Base-by-base conservation (phyloP, 2,329 filamentous ascomycete species). In the Ophiostoma ulmi region DNA sequence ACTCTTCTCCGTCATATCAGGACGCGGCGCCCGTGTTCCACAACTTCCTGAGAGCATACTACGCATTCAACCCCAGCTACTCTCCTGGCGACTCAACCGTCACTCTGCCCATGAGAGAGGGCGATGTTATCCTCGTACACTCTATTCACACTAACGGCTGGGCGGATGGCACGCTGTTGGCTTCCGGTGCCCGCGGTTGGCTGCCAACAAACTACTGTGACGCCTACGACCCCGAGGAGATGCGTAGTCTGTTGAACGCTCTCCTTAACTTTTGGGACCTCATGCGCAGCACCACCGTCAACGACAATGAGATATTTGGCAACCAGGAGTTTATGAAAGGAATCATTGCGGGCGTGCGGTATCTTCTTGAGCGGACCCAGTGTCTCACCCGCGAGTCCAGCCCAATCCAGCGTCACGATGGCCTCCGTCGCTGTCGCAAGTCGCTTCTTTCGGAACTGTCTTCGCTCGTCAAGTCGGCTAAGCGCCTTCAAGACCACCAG, bases 181-280 rank as follows among this genome's bases (percentile, higher is more conserved):
- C 90, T 35, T 92, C 93, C 2, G 94, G 94, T 36, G 91, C 91
- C 68, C 87, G 95, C 75, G 95, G 95, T 73, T 99, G 95, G 95
- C 83, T 99, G 72, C 95, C 95, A 2, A 99, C 95, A 10, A 99
- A 99, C 80, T 99, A 98, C 79, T 99, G 95, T 82, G 94, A 97
- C 78, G 87, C 92, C 11, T 99, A 97, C 78, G 92, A 97, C 75
- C 93, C 94, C 65, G 88, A 93, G 31, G 89, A 93, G 74, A 94
- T 98, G 85, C 88, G 89, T 70, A 93, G 88, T 73, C 84, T 99
- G 31, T 83, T 99, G 48, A 93, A 92, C 75, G 93, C 94, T 0
- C 83, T 97, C 72, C 88, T 95, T 17, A 92, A 95, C 77, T 93
- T 98, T 73, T 97, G 94, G 94, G 94, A 97, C 78, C 82, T 97